A percentile compares a stretch with the other conserved stretches of the same genome.
phyloP scores from a whole-genome alignment of 345 rosid species.

The Sisymbrium irio region DNA sequence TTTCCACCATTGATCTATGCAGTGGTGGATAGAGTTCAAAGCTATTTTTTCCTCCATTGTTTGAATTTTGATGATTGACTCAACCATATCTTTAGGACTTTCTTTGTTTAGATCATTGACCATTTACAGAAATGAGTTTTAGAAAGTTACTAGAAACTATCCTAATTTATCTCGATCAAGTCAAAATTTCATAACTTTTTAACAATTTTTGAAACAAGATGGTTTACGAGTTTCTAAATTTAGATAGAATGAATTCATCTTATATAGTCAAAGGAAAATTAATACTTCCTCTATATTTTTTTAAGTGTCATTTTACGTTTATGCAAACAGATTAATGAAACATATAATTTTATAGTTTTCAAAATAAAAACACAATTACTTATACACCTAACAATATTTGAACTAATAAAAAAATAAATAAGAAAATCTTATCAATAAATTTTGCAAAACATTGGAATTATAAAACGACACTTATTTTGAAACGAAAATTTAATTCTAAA shows the following conservation, averaged over 20 bases:
- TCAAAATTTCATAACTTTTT: background rate
- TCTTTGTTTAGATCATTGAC: conserved; percentile 28
- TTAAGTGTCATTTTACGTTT: too few relatives aligned
- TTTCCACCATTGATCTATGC: conserved; percentile 29
- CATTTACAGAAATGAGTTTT: conserved; percentile 15
- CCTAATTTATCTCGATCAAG: background rate
- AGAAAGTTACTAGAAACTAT: background rate
- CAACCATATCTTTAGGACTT: conserved; percentile 20
- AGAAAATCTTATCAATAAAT: too few relatives aligned
- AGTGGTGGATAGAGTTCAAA: conserved; percentile 18
- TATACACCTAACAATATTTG: too few relatives aligned
- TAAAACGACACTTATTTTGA: too few relatives aligned
- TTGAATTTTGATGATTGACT: conserved; percentile 21
- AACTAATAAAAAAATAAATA: too few relatives aligned
- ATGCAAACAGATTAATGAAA: too few relatives aligned
- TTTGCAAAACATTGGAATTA: too few relatives aligned
- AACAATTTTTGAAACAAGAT: background rate
- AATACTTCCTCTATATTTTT: too few relatives aligned
- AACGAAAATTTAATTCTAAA: too few relatives aligned
- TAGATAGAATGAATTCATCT: conserved; percentile 10
- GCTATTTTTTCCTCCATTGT: conserved; percentile 27
- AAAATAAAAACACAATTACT: too few relatives aligned
- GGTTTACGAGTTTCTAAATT: conserved; percentile 14
- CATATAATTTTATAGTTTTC: too few relatives aligned
- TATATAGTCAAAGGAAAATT: background rate